Evolutionary conservation across 371 early-diverging fungal species (phyloP).

Genomic region (Dichotomocladium elegans): DNA sequence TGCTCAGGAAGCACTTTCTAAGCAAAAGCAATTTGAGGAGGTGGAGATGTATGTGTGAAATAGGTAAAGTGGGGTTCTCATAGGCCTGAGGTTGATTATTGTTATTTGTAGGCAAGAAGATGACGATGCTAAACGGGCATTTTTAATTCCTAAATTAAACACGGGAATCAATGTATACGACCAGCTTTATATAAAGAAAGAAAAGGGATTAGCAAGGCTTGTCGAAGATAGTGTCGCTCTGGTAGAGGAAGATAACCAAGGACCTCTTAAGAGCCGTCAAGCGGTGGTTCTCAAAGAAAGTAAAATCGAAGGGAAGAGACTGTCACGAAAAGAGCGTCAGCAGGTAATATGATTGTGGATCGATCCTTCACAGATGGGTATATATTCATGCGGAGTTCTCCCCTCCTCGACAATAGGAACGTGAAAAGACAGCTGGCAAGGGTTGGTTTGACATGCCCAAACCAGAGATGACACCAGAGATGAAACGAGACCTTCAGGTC

Average conservation of each 20-base stretch:
- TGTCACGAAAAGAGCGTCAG: slow-evolving; percentile 32
- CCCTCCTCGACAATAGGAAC: too few relatives aligned
- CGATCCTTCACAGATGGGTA: not conserved
- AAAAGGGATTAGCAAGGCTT: slow-evolving; percentile 13
- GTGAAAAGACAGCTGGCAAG: slow-evolving; percentile 65
- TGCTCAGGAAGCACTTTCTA: slow-evolving; percentile 39
- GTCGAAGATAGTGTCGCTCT: slow-evolving; percentile 17
- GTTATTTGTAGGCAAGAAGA: too few relatives aligned
- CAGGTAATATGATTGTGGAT: slow-evolving; percentile 14
- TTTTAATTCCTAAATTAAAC: slow-evolving; percentile 38
- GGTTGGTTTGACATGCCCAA: slow-evolving; percentile 95
- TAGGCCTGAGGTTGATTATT: too few relatives aligned
- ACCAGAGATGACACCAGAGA: slow-evolving; percentile 79
- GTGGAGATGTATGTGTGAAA: too few relatives aligned
- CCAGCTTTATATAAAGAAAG: slow-evolving; percentile 25
- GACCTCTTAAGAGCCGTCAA: not conserved
- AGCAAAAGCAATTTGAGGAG: slow-evolving; percentile 21
- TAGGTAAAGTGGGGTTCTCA: too few relatives aligned
- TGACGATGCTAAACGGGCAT: not conserved
- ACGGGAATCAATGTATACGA: slow-evolving; percentile 22
- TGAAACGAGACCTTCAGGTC: slow-evolving; percentile 86
- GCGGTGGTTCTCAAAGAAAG: slow-evolving; percentile 1
- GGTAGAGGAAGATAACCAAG: slow-evolving; percentile 16
- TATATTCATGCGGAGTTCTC: too few relatives aligned
- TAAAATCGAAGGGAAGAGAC: slow-evolving; percentile 7